phyloP scores from a whole-genome alignment of 2,329 filamentous ascomycete species.

The Gyromitra esculenta region DNA sequence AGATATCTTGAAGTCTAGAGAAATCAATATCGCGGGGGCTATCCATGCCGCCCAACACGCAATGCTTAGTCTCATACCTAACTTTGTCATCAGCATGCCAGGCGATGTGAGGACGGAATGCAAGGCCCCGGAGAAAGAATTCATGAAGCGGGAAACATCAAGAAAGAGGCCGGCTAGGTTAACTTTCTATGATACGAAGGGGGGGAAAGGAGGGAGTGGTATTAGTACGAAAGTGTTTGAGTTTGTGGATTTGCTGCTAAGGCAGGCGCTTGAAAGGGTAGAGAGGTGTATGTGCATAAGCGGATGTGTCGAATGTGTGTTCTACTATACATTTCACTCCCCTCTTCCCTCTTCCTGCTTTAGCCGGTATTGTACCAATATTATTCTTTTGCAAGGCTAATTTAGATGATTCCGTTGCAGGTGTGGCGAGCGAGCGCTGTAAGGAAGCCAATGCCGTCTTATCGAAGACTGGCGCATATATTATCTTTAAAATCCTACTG shows the following conservation, averaged over 20 bases:
- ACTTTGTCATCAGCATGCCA: conserved; percentile 87
- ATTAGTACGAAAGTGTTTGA: conserved; percentile 91
- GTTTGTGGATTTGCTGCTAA: conserved; percentile 74
- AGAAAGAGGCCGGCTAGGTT: conserved; percentile 87
- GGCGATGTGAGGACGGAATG: conserved; percentile 95
- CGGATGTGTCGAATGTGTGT: conserved; percentile 88
- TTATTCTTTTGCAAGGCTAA: neutral
- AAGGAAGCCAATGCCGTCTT: conserved; percentile 89
- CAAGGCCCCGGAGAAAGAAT: conserved; percentile 88
- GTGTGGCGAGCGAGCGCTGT: conserved; percentile 65
- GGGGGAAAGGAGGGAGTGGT: conserved; percentile 81
- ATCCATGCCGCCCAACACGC: conserved; percentile 97
- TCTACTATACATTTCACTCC: neutral
- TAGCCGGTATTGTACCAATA: neutral
- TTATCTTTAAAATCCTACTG: conserved; percentile 61
- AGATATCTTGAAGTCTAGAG: conserved; percentile 76
- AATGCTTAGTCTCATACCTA: conserved; percentile 79
- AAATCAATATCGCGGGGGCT: conserved; percentile 83
- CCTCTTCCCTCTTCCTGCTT: neutral
- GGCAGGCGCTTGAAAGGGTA: conserved; percentile 74
- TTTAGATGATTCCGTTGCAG: conserved; percentile 70
- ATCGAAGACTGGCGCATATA: conserved; percentile 86
- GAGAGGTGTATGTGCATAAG: conserved; percentile 78
- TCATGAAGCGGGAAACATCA: conserved; percentile 73
- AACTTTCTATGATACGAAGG: conserved; percentile 95